phyloP scores from a whole-genome alignment of 2,329 filamentous ascomycete species.

The Leptographium flavum region DNA sequence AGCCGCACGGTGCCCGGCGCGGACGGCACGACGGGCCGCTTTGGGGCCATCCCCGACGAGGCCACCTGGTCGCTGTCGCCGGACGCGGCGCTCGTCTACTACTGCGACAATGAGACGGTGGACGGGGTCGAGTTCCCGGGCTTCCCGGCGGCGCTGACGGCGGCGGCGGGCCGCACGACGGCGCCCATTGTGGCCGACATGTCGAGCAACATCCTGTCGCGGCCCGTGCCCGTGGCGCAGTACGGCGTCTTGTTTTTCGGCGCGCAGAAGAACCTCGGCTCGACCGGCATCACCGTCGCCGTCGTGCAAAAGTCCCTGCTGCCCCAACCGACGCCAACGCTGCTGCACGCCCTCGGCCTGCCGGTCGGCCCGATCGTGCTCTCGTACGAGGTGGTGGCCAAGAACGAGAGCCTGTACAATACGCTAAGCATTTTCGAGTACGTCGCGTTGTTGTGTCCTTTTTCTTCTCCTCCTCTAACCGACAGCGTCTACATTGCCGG shows the following conservation, averaged over 20 bases:
- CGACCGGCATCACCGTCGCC: constrained; percentile 72
- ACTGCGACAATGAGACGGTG: constrained; percentile 87
- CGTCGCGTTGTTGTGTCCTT: constrained; percentile 14
- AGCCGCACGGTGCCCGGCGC: background rate
- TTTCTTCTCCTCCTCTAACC: background rate
- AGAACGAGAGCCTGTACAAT: constrained; percentile 94
- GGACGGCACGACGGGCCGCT: constrained; percentile 45
- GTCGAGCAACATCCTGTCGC: constrained; percentile 83
- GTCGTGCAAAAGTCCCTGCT: constrained; percentile 73
- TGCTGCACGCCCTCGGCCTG: constrained; percentile 63
- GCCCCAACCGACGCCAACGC: constrained; percentile 51
- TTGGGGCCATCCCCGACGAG: constrained; percentile 68
- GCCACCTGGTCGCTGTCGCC: constrained; percentile 61
- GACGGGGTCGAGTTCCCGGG: constrained; percentile 81
- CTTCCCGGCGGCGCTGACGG: constrained; percentile 51
- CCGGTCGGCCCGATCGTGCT: constrained; percentile 67
- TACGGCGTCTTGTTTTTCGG: constrained; percentile 82
- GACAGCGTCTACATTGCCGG: constrained; percentile 71
- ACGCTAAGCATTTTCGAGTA: constrained; percentile 84
- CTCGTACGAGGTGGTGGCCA: constrained; percentile 70
- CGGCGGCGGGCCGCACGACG: constrained; percentile 43
- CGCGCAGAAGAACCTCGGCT: constrained; percentile 88
- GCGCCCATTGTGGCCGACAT: constrained; percentile 83
- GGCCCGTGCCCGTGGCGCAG: constrained; percentile 61
- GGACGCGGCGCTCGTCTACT: constrained; percentile 65